Percentiles rank a stretch among this genome's conserved stretches.
Conservation (phyloP, 371 early-diverging fungal genomes). For the Apophysomyces elegans region DNA sequence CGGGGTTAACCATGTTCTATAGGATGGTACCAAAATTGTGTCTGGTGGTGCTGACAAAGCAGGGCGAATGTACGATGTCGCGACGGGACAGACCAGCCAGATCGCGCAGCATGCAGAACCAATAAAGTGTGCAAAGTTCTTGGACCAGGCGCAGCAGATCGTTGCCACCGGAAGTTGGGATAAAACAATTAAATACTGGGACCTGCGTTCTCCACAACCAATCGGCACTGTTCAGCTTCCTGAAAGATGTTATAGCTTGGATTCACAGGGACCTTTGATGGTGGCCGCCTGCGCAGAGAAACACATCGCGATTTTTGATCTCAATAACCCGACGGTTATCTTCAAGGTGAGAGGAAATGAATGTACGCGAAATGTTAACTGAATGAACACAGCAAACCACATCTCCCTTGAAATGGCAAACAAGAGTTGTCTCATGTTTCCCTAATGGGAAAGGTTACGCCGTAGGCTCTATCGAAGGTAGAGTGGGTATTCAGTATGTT, state of each 20-base stretch:
- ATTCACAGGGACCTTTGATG: slow-evolving; percentile 46
- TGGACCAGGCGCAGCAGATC: slow-evolving; percentile 68
- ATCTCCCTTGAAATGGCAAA: slow-evolving; percentile 81
- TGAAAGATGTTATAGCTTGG: slow-evolving; percentile 92
- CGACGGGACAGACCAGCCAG: slow-evolving; percentile 75
- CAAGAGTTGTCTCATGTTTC: slow-evolving; percentile 79
- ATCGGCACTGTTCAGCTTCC: slow-evolving; percentile 76
- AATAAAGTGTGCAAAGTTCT: slow-evolving; percentile 73
- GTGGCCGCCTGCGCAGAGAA: slow-evolving; percentile 60
- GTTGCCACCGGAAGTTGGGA: slow-evolving; percentile 97
- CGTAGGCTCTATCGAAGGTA: slow-evolving; percentile 90
- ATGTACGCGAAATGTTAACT: background rate
- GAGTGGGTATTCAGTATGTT: slow-evolving; percentile 89
- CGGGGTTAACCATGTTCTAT: background rate
- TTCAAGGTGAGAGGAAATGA: slow-evolving; percentile 57
- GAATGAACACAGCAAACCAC: slow-evolving; percentile 24
- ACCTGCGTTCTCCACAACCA: slow-evolving; percentile 78
- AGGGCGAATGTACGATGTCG: slow-evolving; percentile 77
- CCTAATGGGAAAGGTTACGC: slow-evolving; percentile 83
- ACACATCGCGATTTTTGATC: slow-evolving; percentile 76
- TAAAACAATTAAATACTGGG: slow-evolving; percentile 96
- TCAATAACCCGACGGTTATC: slow-evolving; percentile 76
- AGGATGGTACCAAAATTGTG: slow-evolving; percentile 38
- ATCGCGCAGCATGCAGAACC: slow-evolving; percentile 84
- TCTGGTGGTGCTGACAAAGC: slow-evolving; percentile 75